Evolutionary conservation across 257 asterid genomes (phyloP), one percentile per base, ranked within the genome.

Genomic region (Plantago ovata): DNA sequence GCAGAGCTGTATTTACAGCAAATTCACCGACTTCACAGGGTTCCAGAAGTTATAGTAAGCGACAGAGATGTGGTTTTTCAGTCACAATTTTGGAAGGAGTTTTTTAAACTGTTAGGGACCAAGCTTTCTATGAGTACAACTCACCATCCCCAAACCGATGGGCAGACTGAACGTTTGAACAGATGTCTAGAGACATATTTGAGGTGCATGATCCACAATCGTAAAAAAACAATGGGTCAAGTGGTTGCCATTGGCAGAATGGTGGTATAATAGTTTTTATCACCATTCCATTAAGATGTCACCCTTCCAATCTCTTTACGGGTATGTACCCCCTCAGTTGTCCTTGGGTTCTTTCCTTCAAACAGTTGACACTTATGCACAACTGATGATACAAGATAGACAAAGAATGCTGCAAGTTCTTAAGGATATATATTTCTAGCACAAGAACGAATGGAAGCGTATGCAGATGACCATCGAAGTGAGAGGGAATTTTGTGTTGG

Each of bases 141-240:
- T 5, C 46, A 53, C 8, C 68, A 43, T 15, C 59, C 70, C 0
- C 42, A 63, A 15, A 42, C 21, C 0, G 56, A 64, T 54, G 62
- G 48, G 0, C 68, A 52, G n/a, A 62, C 59, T 2, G 52, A 62
- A 1, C 20, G 15, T 3, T 23, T 52, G 14, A 53, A 63, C 4
- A 44, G 24, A 23, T 63, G 61, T 10, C 4, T 53, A 5, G 61
- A 64, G 13, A 4, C 9, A 0, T 63, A 53, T 6, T 4, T 63
- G 4, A 40, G 61, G 13, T 50, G 53, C 12, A 13, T 63, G 28
- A 7, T 10, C 13, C 3, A 3, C 1, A 0, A 13, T 0, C 1
- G 21, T 1, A 42, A 62, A 0, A 43, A 40, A n/a, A 3, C 5
- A 16, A 0, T 55, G 56, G 65, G 1, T 5, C 9, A 20, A 13